phyloP scores from a whole-genome alignment of 2,329 filamentous ascomycete species.

The Alternaria gansuensis region DNA sequence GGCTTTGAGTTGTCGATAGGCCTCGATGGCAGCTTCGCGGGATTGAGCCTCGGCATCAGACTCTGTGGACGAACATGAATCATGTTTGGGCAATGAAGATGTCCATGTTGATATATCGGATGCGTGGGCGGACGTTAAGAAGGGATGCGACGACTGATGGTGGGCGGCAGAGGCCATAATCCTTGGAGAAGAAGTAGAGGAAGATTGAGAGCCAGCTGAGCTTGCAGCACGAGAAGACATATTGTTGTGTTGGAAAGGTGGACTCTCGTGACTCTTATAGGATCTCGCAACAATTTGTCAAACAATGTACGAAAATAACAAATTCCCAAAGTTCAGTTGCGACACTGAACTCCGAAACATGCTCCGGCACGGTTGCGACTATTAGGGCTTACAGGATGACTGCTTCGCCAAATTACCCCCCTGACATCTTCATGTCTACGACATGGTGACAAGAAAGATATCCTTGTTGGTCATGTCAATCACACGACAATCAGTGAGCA shows the following conservation, averaged over 20 bases:
- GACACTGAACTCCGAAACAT: slow-evolving; percentile 11
- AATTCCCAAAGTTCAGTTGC: slow-evolving; percentile 4
- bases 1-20: slow-evolving; percentile 46
- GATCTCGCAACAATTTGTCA: slow-evolving; percentile 32
- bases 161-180: slow-evolving; percentile 29
- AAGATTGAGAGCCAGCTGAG: slow-evolving; percentile 30
- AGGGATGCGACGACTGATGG: slow-evolving; percentile 36
- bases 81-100: slow-evolving; percentile 37
- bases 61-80: slow-evolving; percentile 13
- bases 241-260: slow-evolving; percentile 5
- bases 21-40: slow-evolving; percentile 45
- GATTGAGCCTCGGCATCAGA: slow-evolving; percentile 32
- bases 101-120: slow-evolving; percentile 48
- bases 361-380: slow-evolving; percentile 8
- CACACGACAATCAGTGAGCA: slow-evolving; percentile 7
- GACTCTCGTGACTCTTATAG: slow-evolving; percentile 25
- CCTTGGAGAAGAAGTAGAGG: slow-evolving; percentile 31
- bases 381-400: slow-evolving; percentile 14
- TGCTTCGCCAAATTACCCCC: slow-evolving; percentile 7
- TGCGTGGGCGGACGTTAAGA: slow-evolving; percentile 40
- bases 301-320: slow-evolving; percentile 1
- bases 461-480: background rate
- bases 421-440: slow-evolving; percentile 1
- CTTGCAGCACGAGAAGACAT: slow-evolving; percentile 28
- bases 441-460: slow-evolving; percentile 5